A percentile compares a stretch with the other conserved stretches of the same genome.
These are phyloP conservation scores for Hypsizygus marmoreus DNA, from an alignment of 768 basidiomycete genomes.

Conservation along the genomic window DNA sequence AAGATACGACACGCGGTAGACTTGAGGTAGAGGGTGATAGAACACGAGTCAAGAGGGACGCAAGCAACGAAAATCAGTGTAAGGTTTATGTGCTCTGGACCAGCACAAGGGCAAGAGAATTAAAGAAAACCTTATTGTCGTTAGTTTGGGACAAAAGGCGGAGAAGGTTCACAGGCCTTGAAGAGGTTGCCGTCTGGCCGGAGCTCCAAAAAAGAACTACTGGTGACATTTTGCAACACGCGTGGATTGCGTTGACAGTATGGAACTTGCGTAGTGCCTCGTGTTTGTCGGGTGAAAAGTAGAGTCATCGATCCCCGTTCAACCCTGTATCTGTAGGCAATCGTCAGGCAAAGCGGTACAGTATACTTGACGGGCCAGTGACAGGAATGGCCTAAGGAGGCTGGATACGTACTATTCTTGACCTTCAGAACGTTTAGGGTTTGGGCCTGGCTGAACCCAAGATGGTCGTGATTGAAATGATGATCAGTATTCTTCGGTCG, in stretches of 20 bases:
- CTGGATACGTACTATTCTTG: constrained; percentile 19
- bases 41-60: constrained; percentile 33
- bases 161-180: constrained; percentile 31
- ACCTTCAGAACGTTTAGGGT: constrained; percentile 18
- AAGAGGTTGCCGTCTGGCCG: constrained; percentile 26
- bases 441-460: constrained; percentile 9
- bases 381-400: constrained; percentile 11
- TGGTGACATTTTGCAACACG: constrained; percentile 34
- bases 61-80: constrained; percentile 21
- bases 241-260: constrained; percentile 36
- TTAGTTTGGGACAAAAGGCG: constrained; percentile 31
- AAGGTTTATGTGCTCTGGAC: constrained; percentile 19
- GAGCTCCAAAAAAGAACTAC: constrained; percentile 20
- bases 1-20: constrained; percentile 49
- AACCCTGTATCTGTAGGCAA: constrained; percentile 11
- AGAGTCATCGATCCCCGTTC: constrained; percentile 22
- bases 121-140: constrained; percentile 43
- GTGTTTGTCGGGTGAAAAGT: constrained; percentile 30
- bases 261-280: constrained; percentile 38
- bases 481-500: constrained; percentile 27
- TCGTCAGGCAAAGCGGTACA: not conserved
- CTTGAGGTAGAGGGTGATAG: constrained; percentile 36
- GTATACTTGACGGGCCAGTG: not conserved
- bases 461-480: constrained; percentile 13
- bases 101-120: constrained; percentile 22